Evolutionary conservation across 805 yeast genomes (phyloP).

Genomic region (Candida easanensis): DNA sequence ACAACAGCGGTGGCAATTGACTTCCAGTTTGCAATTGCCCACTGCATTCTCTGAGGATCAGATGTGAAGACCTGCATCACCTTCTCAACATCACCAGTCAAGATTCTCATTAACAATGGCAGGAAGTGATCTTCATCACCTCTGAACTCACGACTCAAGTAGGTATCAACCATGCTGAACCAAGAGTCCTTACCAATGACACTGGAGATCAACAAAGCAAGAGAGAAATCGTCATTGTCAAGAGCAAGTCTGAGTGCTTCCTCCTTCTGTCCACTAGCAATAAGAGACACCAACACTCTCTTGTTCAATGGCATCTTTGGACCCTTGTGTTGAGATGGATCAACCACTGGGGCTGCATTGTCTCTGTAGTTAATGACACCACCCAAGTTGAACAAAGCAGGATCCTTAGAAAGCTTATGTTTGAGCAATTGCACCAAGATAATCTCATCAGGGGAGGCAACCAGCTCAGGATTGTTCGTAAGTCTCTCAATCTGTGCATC

Average conservation of each 20-base stretch:
- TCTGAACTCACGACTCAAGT: constrained; percentile 45
- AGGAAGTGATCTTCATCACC: constrained; percentile 42
- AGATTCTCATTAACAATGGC: constrained; percentile 58
- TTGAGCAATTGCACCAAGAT: constrained; percentile 47
- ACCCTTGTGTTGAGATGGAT: constrained; percentile 4
- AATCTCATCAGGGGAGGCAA: constrained; percentile 63
- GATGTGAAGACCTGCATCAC: constrained; percentile 49
- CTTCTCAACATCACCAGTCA: constrained; percentile 56
- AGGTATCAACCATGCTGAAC: constrained; percentile 55
- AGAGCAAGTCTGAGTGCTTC: constrained; percentile 65
- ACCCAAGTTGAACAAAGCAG: constrained; percentile 21
- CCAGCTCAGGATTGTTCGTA: constrained; percentile 28
- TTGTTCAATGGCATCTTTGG: constrained; percentile 25
- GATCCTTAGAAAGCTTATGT: constrained; percentile 19
- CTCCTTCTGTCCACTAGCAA: constrained; percentile 60
- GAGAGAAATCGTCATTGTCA: constrained; percentile 66
- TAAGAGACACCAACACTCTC: constrained; percentile 52
- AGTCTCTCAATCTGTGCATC: constrained; percentile 20
- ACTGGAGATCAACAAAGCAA: constrained; percentile 70
- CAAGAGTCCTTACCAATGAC: constrained; percentile 61
- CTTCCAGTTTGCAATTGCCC: constrained; percentile 53
- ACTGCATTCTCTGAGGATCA: constrained; percentile 38
- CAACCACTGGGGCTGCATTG: not conserved
- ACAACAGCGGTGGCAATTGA: constrained; percentile 42
- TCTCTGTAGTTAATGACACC: constrained; percentile 22